Evolutionary conservation across 495 filamentous ascomycete genomes (phyloP).

Genomic region (Penicillium macrosclerotiorum): DNA sequence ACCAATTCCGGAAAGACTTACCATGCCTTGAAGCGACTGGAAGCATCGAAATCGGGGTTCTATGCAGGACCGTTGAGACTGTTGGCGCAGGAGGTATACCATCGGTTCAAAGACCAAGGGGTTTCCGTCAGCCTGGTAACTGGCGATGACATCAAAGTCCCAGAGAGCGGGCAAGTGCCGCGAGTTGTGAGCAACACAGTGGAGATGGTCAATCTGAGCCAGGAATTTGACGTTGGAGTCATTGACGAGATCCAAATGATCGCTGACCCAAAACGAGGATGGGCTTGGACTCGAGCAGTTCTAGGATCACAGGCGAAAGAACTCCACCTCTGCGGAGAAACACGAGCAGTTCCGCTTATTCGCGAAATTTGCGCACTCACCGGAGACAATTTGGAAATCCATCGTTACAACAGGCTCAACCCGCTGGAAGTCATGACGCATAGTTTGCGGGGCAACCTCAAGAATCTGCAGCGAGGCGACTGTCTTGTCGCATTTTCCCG

Average conservation of each 20-base stretch:
- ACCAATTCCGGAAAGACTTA: slow-evolving; percentile 99
- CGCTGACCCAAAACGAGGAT: slow-evolving; percentile 72
- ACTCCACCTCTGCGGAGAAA: slow-evolving; percentile 92
- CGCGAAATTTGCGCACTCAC: slow-evolving; percentile 72
- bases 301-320: slow-evolving; percentile 83
- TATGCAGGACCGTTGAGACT: slow-evolving; percentile 91
- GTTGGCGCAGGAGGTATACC: slow-evolving; percentile 90
- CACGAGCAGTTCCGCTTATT: slow-evolving; percentile 76
- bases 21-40: slow-evolving; percentile 83
- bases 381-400: slow-evolving; percentile 79
- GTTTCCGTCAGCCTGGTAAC: slow-evolving; percentile 78
- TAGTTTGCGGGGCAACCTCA: slow-evolving; percentile 61
- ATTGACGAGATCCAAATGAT: slow-evolving; percentile 99
- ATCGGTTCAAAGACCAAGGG: slow-evolving; percentile 73
- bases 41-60: slow-evolving; percentile 70
- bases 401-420: slow-evolving; percentile 79
- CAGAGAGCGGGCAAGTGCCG: slow-evolving; percentile 40
- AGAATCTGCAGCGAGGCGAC: slow-evolving; percentile 79
- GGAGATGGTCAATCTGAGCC: slow-evolving; percentile 84
- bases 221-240: slow-evolving; percentile 79
- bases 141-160: slow-evolving; percentile 76
- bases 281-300: slow-evolving; percentile 95
- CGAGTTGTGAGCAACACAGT: slow-evolving; percentile 84
- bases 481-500: slow-evolving; percentile 85
- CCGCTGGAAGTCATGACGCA: slow-evolving; percentile 62